Base-by-base conservation (phyloP, 208 protist genomes). In the Porcisia hertigi region DNA sequence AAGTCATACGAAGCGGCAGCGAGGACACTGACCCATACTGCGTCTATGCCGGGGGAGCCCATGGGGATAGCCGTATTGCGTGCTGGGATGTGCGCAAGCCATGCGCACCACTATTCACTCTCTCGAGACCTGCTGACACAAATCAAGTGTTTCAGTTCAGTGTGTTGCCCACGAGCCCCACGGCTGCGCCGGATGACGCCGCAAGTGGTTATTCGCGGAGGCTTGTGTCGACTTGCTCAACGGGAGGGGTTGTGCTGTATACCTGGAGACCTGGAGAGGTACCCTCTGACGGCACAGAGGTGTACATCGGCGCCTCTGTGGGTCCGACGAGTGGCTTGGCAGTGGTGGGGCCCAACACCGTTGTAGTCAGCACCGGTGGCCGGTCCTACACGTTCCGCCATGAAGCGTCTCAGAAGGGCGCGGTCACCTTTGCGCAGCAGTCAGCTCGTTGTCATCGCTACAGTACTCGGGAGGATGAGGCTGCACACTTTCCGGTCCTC, bases 71-170 rank as follows among this genome's bases (percentile, higher is more conserved):
- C 43, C 69, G 83, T 60, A 90, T 95, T 63, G 55, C 86, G 11
- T 87, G 88, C 81, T 95, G 91, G 91, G 91, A 95, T 67, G 63
- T 93, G 55, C 86, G 91, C 4, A 70, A 75, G 20, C 82, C 87
- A 30, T 69, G 67, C 36, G 45, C 71, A 23, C 66, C 85, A 20
- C 67, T 95, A 16, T 59, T 64, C 39, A 76, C 70, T 18, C 78
- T 87, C 54, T 52, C 66, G 0, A 81, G 88, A 16, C 70, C 67
- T 14, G 36, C 89, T 30, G 30, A 36, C n/a, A 92, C 86, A 52
- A 85, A 87, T 39, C 88, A 92, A 54, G 77, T 75, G 0, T 85
- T 82, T n/a, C 74, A 86, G 57, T 93, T 92, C 69, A 77, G 80
- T 6, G 70, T 93, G 62, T 47, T 91, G 18, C 53, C 73, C 7